Base-by-base conservation (phyloP, 768 basidiomycete genomes). In the Collybiopsis luxurians region DNA sequence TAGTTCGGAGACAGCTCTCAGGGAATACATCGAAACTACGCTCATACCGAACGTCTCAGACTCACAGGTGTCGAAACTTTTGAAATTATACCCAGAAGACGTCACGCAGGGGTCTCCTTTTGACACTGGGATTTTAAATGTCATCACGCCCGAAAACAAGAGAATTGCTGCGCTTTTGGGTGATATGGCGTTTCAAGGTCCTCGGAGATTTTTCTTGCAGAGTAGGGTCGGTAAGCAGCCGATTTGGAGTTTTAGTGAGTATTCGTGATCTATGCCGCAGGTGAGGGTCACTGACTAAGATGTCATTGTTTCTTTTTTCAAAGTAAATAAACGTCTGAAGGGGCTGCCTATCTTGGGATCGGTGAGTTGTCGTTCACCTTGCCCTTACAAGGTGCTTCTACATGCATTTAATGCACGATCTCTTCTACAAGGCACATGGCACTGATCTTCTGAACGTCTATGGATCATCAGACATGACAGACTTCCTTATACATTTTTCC, bases 161-260 rank as follows among this genome's bases (percentile, higher is more conserved):
- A 64, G 74, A 4, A 19, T 76, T 7, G 69, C 75, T 5, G 67
- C 74, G 0, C 55, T 76, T 31, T 65, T 65, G 19, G 77, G 75
- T 0, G 77, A 78, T 49, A 50, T 58, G 19, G 58, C 66, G 1
- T 77, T 77, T 57, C 75, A 75, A 34, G 71, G 63, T 0, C 73
- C 74, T 2, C 62, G 72, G 13, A 63, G 75, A 48, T 67, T 71
- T 61, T 65, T 74, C 59, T 54, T 79, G 57, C 60, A 66, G 56
- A 57, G 47, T 53, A 59, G 60, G 36, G 63, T 68, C 0, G 67
- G 63, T 6, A 68, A 67, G 44, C 75, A 76, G 60, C 66, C 65
- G 5, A 60, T 69, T 2, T 81, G 76, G 76, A 66, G 68, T 0
- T 78, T 71, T 60, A 58, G 78, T 79, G 42, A 56, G 71, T 69